Percentiles rank a stretch among this genome's conserved stretches.
Evolutionary conservation across 306 rosid genomes (phyloP).

Genomic region (Mimosa bimucronata): DNA sequence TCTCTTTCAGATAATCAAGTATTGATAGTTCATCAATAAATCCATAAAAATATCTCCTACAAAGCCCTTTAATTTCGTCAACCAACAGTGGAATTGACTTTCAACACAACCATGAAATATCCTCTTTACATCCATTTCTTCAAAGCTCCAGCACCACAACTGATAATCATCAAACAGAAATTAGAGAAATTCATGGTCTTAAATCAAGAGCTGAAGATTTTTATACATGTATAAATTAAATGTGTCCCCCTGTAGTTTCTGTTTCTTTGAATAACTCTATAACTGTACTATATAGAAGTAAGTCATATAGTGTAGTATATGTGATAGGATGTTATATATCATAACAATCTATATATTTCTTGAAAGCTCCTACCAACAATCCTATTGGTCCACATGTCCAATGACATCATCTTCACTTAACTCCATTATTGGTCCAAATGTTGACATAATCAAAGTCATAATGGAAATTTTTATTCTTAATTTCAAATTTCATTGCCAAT

Average conservation of each 20-base stretch:
- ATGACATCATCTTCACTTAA: too few relatives aligned
- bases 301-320: too few relatives aligned
- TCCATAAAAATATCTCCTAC: not conserved
- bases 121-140: conserved; percentile 24
- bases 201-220: not conserved
- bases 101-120: not conserved
- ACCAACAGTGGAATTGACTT: not conserved
- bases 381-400: too few relatives aligned
- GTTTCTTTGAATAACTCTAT: not conserved
- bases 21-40: not conserved
- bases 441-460: too few relatives aligned
- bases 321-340: too few relatives aligned
- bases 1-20: not conserved
- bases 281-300: not conserved
- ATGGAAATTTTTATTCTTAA: too few relatives aligned
- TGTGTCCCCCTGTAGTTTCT: not conserved
- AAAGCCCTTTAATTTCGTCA: not conserved
- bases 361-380: too few relatives aligned
- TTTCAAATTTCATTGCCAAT: too few relatives aligned
- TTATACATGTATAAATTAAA: not conserved
- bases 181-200: not conserved
- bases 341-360: too few relatives aligned
- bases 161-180: conserved; percentile 28
- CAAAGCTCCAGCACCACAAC: conserved; percentile 90
- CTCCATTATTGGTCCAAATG: too few relatives aligned